These are phyloP conservation scores for Pleurotus platypus DNA, from an alignment of 768 basidiomycete genomes.

Conservation along the genomic window DNA sequence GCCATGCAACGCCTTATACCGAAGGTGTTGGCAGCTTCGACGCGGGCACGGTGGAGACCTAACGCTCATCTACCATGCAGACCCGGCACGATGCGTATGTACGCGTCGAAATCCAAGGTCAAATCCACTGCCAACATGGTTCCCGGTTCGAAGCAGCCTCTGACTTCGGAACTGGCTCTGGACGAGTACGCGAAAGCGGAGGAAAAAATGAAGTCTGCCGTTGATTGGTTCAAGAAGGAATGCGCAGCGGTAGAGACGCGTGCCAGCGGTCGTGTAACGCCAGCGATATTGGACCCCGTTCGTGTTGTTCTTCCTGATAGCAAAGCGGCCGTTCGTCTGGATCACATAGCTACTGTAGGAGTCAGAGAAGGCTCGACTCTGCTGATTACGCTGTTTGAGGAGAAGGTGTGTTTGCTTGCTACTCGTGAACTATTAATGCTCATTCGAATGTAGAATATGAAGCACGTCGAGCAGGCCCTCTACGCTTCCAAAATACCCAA, in stretches of 20 bases:
- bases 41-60: no score
- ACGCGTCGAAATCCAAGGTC: slow-evolving; percentile 22
- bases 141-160: slow-evolving; percentile 64
- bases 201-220: slow-evolving; percentile 54
- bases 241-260: slow-evolving; percentile 69
- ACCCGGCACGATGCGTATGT: neutral
- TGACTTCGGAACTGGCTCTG: slow-evolving; percentile 45
- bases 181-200: slow-evolving; percentile 64
- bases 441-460: slow-evolving; percentile 56
- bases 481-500: slow-evolving; percentile 75
- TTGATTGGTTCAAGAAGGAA: slow-evolving; percentile 79
- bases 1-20: neutral
- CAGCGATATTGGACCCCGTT: slow-evolving; percentile 66
- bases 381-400: slow-evolving; percentile 75
- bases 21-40: no score
- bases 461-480: slow-evolving; percentile 70
- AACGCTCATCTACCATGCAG: no score
- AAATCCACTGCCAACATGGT: slow-evolving; percentile 57
- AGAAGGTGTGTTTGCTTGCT: slow-evolving; percentile 51
- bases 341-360: slow-evolving; percentile 78
- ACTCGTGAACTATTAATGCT: neutral
- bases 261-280: slow-evolving; percentile 74
- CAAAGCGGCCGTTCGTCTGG: slow-evolving; percentile 37
- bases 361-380: slow-evolving; percentile 74
- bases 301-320: slow-evolving; percentile 48